These are phyloP conservation scores for Kazachstania africana DNA, from an alignment of 805 yeast species.

Conservation along the genomic window DNA sequence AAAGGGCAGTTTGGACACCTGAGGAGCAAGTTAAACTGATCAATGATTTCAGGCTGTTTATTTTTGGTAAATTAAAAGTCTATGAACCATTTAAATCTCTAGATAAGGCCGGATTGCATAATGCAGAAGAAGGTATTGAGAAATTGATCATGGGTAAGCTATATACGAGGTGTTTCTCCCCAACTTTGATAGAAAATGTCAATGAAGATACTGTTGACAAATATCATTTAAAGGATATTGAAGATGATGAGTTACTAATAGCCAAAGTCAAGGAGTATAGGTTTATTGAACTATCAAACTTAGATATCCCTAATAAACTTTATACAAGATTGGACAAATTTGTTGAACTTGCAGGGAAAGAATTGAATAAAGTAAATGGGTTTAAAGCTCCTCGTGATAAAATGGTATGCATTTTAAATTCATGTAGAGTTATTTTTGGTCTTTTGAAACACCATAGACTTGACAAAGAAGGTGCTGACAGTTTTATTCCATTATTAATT, in stretches of 20 bases:
- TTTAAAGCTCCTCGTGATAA: slow-evolving; percentile 94
- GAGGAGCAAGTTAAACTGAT: slow-evolving; percentile 71
- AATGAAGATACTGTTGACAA: slow-evolving; percentile 32
- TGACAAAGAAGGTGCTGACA: slow-evolving; percentile 79
- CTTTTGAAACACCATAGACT: slow-evolving; percentile 59
- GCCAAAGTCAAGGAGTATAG: slow-evolving; percentile 47
- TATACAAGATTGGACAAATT: slow-evolving; percentile 35
- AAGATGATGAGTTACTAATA: slow-evolving; percentile 42
- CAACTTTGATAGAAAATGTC: slow-evolving; percentile 27
- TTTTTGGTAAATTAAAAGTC: slow-evolving; percentile 46
- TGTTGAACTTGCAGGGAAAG: slow-evolving; percentile 56
- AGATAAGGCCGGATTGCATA: slow-evolving; percentile 47
- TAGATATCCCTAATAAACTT: slow-evolving; percentile 50
- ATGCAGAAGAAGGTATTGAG: slow-evolving; percentile 85
- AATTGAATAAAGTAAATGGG: slow-evolving; percentile 63
- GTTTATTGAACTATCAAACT: slow-evolving; percentile 64
- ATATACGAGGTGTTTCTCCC: slow-evolving; percentile 70
- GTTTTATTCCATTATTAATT: slow-evolving; percentile 81
- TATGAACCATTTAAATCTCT: slow-evolving; percentile 64
- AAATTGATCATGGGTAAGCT: slow-evolving; percentile 83
- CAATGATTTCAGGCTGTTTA: slow-evolving; percentile 63
- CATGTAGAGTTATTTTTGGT: slow-evolving; percentile 88
- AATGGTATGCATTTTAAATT: slow-evolving; percentile 77
- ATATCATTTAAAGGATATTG: slow-evolving; percentile 52
- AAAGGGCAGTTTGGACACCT: slow-evolving; percentile 55